phyloP scores from a whole-genome alignment of 306 rosid genomes.

The Cicer pinnatifidum region DNA sequence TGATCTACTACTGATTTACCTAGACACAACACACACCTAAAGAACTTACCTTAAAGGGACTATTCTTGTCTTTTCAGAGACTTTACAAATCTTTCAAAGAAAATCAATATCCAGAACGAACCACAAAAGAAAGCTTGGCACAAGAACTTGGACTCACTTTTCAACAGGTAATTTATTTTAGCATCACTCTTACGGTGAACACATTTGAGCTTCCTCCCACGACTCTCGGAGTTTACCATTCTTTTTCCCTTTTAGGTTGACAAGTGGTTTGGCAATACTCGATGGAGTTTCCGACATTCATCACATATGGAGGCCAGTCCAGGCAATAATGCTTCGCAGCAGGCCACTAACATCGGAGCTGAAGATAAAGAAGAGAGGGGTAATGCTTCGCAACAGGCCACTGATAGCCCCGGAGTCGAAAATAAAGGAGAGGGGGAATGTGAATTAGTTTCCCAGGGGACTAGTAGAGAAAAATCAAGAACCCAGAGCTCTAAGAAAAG shows the following conservation, averaged over 20 bases:
- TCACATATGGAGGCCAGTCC: slow-evolving; percentile 44
- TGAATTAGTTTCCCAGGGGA: slow-evolving; percentile 22
- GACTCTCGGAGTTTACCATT: slow-evolving; percentile 7
- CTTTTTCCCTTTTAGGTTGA: slow-evolving; percentile 59
- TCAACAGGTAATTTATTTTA: slow-evolving; percentile 66
- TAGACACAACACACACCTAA: not conserved
- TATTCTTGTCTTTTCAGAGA: slow-evolving; percentile 59
- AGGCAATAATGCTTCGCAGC: slow-evolving; percentile 47
- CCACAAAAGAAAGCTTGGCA: slow-evolving; percentile 77
- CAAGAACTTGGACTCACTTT: slow-evolving; percentile 72
- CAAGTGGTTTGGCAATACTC: slow-evolving; percentile 91
- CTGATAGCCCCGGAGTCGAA: slow-evolving; percentile 36
- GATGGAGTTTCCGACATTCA: slow-evolving; percentile 73
- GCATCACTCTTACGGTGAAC: slow-evolving; percentile 24
- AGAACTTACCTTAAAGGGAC: slow-evolving; percentile 7
- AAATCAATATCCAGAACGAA: slow-evolving; percentile 81
- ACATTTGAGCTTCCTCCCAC: not conserved
- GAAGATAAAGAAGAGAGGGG: slow-evolving; percentile 24
- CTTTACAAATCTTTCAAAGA: slow-evolving; percentile 75
- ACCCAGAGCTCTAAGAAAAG: slow-evolving; percentile 60
- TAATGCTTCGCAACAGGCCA: slow-evolving; percentile 44
- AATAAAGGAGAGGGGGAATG: slow-evolving; percentile 13
- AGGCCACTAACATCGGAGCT: slow-evolving; percentile 37
- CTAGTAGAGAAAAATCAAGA: slow-evolving; percentile 47
- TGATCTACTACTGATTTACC: not conserved